phyloP scores from a whole-genome alignment of 306 rosid genomes.

The Albizia julibrissin region DNA sequence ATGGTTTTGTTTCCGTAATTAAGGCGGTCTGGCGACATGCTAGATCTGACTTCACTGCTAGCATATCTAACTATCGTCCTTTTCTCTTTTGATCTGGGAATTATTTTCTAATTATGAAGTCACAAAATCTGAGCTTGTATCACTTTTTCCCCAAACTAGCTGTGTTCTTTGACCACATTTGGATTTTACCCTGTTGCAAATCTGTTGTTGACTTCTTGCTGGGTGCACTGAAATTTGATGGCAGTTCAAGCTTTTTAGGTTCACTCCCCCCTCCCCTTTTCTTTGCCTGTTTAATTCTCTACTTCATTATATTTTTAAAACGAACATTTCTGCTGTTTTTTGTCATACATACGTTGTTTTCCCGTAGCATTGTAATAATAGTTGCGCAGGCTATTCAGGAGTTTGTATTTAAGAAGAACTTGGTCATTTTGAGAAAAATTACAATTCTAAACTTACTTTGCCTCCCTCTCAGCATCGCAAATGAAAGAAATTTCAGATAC shows the following conservation, averaged over 20 bases:
- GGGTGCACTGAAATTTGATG: neutral
- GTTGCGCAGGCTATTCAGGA: conserved; percentile 7
- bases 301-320: neutral
- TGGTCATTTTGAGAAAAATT: neutral
- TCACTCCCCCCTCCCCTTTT: neutral
- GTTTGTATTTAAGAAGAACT: neutral
- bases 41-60: conserved; percentile 49
- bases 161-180: conserved; percentile 3
- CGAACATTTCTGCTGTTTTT: neutral
- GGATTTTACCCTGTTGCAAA: neutral
- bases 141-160: neutral
- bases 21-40: conserved; percentile 16
- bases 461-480: neutral
- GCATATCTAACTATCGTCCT: neutral
- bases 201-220: neutral
- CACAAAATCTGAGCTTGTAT: neutral
- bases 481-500: conserved; percentile 4
- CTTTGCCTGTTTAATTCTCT: neutral
- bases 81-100: conserved; percentile 25
- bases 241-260: neutral
- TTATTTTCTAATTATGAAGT: conserved; percentile 3
- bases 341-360: neutral
- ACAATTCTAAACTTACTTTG: neutral
- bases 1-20: neutral
- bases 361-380: neutral